Conservation (phyloP, 495 filamentous ascomycete genomes). For the Podospora pseudoanserina region DNA sequence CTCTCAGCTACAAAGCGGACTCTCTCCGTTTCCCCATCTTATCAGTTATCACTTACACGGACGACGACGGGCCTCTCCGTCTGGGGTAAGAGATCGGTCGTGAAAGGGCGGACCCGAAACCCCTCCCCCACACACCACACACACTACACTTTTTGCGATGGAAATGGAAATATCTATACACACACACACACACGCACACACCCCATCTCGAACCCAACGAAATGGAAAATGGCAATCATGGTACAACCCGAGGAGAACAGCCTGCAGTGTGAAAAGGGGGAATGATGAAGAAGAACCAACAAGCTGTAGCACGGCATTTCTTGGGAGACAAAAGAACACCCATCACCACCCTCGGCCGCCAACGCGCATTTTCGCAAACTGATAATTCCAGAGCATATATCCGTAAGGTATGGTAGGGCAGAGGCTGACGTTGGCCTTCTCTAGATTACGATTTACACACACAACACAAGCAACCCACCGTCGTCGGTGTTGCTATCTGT, state of each 20-base stretch:
- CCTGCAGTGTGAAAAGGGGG: too few relatives aligned
- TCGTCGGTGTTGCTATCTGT: not conserved
- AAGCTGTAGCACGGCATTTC: not conserved
- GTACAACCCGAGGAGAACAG: too few relatives aligned
- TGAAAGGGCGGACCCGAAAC: not conserved
- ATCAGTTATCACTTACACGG: not conserved
- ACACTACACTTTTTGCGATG: not conserved
- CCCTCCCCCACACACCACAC: not conserved
- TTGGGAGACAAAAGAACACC: not conserved
- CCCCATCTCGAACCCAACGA: too few relatives aligned
- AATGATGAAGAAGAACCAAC: not conserved
- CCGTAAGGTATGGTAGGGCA: not conserved
- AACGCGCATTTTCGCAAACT: not conserved
- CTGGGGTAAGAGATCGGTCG: not conserved
- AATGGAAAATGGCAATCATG: too few relatives aligned
- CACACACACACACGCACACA: too few relatives aligned
- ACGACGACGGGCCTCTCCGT: not conserved
- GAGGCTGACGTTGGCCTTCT: not conserved
- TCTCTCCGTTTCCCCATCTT: not conserved
- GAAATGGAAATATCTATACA: not conserved
- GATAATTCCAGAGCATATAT: not conserved
- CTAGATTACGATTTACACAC: not conserved
- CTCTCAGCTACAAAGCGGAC: not conserved
- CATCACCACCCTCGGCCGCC: too few relatives aligned
- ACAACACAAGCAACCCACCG: too few relatives aligned